These are phyloP conservation scores for Hypoxylon sp. DNA, from an alignment of 2,329 filamentous ascomycete species.

Conservation along the genomic window DNA sequence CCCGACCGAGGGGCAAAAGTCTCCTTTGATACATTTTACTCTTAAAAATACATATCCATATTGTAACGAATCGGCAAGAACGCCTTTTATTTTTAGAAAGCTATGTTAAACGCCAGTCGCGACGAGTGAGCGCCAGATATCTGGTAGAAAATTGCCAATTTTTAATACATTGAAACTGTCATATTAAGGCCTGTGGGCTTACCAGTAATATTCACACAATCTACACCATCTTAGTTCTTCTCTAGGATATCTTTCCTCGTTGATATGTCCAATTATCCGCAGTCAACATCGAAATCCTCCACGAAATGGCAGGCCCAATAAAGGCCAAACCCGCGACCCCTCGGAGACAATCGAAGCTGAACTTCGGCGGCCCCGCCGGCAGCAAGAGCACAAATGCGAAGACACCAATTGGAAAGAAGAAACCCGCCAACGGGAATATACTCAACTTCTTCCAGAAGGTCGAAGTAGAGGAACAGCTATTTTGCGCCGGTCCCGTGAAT, in stretches of 20 bases:
- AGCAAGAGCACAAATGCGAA: conserved; percentile 43
- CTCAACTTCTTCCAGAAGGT: conserved; percentile 82
- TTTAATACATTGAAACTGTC: conserved; percentile 1
- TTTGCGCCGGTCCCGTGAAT: conserved; percentile 59
- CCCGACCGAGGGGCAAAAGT: conserved; percentile 49
- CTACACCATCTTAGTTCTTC: not conserved
- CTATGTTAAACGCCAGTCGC: not conserved
- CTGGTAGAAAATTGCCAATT: not conserved
- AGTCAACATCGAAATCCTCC: not conserved
- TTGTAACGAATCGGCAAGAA: conserved; percentile 11
- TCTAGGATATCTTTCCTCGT: not conserved
- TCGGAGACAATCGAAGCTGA: conserved; percentile 53
- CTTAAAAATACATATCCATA: conserved; percentile 7
- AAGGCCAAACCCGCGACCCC: conserved; percentile 45
- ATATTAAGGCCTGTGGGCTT: not conserved
- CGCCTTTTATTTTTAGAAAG: conserved; percentile 2
- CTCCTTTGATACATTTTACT: conserved; percentile 26
- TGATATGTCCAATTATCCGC: conserved; percentile 21
- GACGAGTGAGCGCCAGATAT: conserved; percentile 1
- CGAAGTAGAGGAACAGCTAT: conserved; percentile 72
- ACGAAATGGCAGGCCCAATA: conserved; percentile 42
- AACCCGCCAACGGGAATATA: conserved; percentile 73
- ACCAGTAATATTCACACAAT: not conserved
- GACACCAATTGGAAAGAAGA: conserved; percentile 52
- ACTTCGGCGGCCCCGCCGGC: conserved; percentile 46